phyloP scores from a whole-genome alignment of 2,329 filamentous ascomycete species.

The Aureobasidium pullulans region DNA sequence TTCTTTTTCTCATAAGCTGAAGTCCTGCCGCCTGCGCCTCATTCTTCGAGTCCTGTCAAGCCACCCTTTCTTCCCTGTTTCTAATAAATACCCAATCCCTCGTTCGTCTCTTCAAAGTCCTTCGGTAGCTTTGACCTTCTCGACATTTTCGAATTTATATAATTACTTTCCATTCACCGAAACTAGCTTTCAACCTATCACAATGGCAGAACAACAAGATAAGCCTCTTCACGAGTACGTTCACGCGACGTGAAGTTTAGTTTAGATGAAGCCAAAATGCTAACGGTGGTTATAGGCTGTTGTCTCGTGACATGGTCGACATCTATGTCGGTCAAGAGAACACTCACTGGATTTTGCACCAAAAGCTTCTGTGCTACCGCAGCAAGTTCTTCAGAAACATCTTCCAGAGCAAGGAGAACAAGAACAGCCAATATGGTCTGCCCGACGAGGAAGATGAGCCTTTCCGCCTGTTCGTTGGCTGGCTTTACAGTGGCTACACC shows the following conservation, averaged over 20 bases:
- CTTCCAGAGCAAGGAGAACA: constrained; percentile 38
- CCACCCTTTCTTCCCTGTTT: constrained; percentile 1
- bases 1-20: background rate
- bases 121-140: background rate
- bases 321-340: constrained; percentile 49
- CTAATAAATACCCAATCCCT: background rate
- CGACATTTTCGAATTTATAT: background rate
- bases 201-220: constrained; percentile 23
- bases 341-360: constrained; percentile 49
- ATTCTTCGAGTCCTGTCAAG: background rate
- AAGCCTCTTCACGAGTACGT: constrained; percentile 37
- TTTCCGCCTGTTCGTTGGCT: constrained; percentile 46
- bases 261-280: background rate
- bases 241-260: background rate
- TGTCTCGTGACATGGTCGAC: constrained; percentile 48
- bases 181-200: background rate
- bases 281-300: constrained; percentile 34
- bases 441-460: constrained; percentile 46
- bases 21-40: constrained; percentile 1
- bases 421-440: constrained; percentile 38
- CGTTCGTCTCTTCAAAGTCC: background rate
- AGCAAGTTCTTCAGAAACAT: constrained; percentile 47
- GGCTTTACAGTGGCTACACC: constrained; percentile 46
- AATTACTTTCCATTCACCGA: background rate
- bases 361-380: constrained; percentile 49